Base-by-base conservation (phyloP, 345 rosid genomes). In the Excoecaria cochinchinensis region DNA sequence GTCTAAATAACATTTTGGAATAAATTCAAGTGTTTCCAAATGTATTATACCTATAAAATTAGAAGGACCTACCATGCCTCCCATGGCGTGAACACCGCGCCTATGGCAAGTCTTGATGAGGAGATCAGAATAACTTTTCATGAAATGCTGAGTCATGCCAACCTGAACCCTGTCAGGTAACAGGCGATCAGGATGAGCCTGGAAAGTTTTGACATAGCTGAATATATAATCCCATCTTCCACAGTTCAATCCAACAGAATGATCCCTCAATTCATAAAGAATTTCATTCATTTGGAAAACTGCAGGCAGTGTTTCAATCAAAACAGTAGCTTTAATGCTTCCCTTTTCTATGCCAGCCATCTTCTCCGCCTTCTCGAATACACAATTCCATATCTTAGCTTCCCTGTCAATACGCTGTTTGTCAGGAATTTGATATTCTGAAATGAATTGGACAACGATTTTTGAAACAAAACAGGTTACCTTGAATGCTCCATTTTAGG, bases 141-240 rank as follows among this genome's bases (percentile, higher is more conserved):
- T 95, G 86, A 95, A 95, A 77, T 91, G 97, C 61, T 93, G 99
- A 17, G 87, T 78, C 98, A 91, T 95, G 42, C 98, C 92, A 22
- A 91, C 97, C 52, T 70, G 96, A 65, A 89, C 90, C 70, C 97
- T 83, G 85, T 93, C 97, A 1, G 97, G 97, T 22, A 95, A 84
- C 72, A 93, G 82, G 11, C 93, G 86, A 78, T 87, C 92, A 4
- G 92, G 89, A 80, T 95, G 97, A 84, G 85, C 83, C 76, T 93
- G 99, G 78, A 95, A 91, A 56, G 97, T 95, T 84, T 93, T 95
- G 63, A 93, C 95, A 73, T 93, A 93, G 86, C 97, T 95, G 82
- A 93, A 93, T 46, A 95, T 95, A 78, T 91, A 93, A 76, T 95
- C 98, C 97, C 98, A 95, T 77, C 98, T 84, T 69, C 99, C 97